phyloP scores from a whole-genome alignment of 1,139 yeast genomes.

The Citeromyces hawaiiensis region DNA sequence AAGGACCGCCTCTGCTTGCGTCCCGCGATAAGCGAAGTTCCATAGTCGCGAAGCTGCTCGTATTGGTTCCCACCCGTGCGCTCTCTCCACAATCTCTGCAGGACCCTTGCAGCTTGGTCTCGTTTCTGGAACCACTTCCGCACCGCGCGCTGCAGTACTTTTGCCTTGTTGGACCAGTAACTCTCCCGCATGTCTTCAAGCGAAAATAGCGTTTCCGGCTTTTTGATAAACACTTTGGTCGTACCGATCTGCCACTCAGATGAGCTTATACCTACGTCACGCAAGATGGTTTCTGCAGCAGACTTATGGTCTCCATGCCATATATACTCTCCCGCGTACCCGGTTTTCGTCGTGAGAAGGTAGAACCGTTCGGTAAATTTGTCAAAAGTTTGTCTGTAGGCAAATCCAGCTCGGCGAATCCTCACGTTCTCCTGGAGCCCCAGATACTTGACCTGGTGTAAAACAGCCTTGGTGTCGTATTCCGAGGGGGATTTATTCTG shows the following conservation, averaged over 20 bases:
- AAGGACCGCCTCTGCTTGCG: slow-evolving; percentile 85
- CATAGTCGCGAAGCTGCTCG: slow-evolving; percentile 76
- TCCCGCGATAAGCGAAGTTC: slow-evolving; percentile 53
- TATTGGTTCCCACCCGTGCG: slow-evolving; percentile 71
- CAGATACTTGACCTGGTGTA: slow-evolving; percentile 91
- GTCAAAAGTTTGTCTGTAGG: slow-evolving; percentile 93
- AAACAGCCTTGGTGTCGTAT: slow-evolving; percentile 77
- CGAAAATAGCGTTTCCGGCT: slow-evolving; percentile 94
- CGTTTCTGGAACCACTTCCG: slow-evolving; percentile 70
- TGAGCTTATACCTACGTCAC: slow-evolving; percentile 67
- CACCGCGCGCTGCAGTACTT: slow-evolving; percentile 95
- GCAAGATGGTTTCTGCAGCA: slow-evolving; percentile 70
- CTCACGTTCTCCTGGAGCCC: slow-evolving; percentile 96
- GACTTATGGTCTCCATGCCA: slow-evolving; percentile 83
- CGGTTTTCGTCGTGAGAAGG: slow-evolving; percentile 74
- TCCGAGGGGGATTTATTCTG: slow-evolving; percentile 86
- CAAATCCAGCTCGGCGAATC: slow-evolving; percentile 97
- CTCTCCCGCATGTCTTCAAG: slow-evolving; percentile 93
- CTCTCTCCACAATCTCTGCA: slow-evolving; percentile 80
- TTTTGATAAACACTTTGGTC: slow-evolving; percentile 89
- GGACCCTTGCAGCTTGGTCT: slow-evolving; percentile 74
- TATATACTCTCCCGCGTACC: slow-evolving; percentile 96
- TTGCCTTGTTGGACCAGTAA: slow-evolving; percentile 98
- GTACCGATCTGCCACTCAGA: slow-evolving; percentile 88
- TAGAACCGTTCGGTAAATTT: slow-evolving; percentile 96